These are phyloP conservation scores for Pouteria campechiana DNA, from an alignment of 179 eudicot genomes.

Conservation along the genomic window DNA sequence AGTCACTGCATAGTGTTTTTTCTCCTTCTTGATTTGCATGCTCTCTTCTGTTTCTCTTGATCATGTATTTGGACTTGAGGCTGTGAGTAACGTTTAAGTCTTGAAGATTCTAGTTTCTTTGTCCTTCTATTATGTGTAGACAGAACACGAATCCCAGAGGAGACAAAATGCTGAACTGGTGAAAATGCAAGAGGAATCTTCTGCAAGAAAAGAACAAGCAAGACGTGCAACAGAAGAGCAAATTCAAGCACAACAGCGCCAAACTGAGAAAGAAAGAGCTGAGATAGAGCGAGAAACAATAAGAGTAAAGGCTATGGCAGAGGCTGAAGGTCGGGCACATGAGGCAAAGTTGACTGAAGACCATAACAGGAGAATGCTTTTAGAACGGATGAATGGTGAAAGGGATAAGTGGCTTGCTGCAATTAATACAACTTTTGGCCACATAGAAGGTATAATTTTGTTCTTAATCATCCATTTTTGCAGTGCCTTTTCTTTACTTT, in stretches of 20 bases:
- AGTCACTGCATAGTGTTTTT: too few relatives aligned
- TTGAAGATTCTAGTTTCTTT: too few relatives aligned
- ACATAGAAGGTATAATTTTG: constrained; percentile 85
- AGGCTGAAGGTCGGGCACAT: constrained; percentile 91
- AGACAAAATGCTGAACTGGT: constrained; percentile 69
- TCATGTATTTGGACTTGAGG: too few relatives aligned
- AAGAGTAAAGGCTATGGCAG: constrained; percentile 84
- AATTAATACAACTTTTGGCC: constrained; percentile 85
- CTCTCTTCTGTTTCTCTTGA: too few relatives aligned
- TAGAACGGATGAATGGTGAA: constrained; percentile 71
- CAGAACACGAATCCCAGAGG: constrained; percentile 89
- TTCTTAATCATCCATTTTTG: too few relatives aligned
- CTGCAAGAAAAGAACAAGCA: constrained; percentile 67
- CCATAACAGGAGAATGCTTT: constrained; percentile 79
- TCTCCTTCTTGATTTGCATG: too few relatives aligned
- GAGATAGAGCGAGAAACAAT: constrained; percentile 82
- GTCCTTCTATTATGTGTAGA: constrained; percentile 36
- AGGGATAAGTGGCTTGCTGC: constrained; percentile 98
- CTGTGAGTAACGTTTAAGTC: too few relatives aligned
- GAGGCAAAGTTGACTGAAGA: constrained; percentile 84
- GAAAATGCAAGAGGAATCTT: constrained; percentile 89
- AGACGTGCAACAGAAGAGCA: constrained; percentile 89
- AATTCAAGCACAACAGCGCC: constrained; percentile 84
- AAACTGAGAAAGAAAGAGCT: constrained; percentile 95
- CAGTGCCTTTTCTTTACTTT: too few relatives aligned